phyloP scores from a whole-genome alignment of 805 yeast genomes.

The Metschnikowia amazonensis region DNA sequence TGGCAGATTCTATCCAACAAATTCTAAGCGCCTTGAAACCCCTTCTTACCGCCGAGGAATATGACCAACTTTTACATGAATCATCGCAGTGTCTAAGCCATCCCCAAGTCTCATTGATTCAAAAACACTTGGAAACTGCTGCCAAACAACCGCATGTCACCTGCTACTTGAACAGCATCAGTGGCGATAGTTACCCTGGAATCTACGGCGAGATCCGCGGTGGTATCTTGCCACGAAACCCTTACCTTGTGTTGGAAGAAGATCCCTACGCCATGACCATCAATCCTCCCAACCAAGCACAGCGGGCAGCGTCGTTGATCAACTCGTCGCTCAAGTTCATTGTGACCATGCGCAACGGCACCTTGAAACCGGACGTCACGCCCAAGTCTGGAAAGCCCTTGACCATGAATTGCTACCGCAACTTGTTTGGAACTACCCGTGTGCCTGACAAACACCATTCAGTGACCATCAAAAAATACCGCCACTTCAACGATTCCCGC shows the following conservation, averaged over 20 bases:
- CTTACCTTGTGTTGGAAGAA: slow-evolving; percentile 68
- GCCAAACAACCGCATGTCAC: slow-evolving; percentile 32
- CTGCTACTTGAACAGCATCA: slow-evolving; percentile 54
- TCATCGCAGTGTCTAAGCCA: slow-evolving; percentile 42
- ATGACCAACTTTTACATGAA: slow-evolving; percentile 38
- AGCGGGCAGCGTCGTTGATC: slow-evolving; percentile 63
- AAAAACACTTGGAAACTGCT: slow-evolving; percentile 50
- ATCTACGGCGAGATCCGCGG: slow-evolving; percentile 62
- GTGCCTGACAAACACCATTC: slow-evolving; percentile 34
- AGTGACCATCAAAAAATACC: slow-evolving; percentile 35
- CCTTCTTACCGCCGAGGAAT: slow-evolving; percentile 51
- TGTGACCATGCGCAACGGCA: slow-evolving; percentile 50
- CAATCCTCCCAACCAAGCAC: slow-evolving; percentile 62
- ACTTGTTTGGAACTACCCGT: slow-evolving; percentile 68
- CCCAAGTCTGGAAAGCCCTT: slow-evolving; percentile 49
- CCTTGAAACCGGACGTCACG: slow-evolving; percentile 55
- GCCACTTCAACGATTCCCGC: slow-evolving; percentile 34
- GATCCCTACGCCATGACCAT: slow-evolving; percentile 58
- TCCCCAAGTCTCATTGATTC: slow-evolving; percentile 49
- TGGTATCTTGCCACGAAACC: slow-evolving; percentile 71
- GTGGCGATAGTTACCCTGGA: slow-evolving; percentile 49
- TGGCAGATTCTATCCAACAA: slow-evolving; percentile 49
- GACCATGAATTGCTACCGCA: slow-evolving; percentile 65
- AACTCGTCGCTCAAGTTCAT: slow-evolving; percentile 66
- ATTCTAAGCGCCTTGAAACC: slow-evolving; percentile 58